Percentiles rank a stretch among this genome's conserved stretches.
Conservation (phyloP, 1,284 basidiomycete species). For the Ustilago trichophora region DNA sequence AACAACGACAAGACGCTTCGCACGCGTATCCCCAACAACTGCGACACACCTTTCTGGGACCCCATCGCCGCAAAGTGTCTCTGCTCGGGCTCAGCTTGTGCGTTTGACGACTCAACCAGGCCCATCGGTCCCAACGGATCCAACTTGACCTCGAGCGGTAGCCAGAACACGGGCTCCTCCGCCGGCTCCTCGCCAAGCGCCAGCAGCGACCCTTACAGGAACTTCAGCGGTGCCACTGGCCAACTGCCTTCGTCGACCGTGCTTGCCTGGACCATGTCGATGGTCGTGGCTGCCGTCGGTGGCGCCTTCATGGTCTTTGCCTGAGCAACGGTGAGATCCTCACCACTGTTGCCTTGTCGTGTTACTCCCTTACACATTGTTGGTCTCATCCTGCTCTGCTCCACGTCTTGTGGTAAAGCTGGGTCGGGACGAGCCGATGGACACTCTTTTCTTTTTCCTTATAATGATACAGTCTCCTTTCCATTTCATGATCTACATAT, state of each 20-base stretch:
- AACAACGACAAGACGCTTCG: conserved; percentile 56
- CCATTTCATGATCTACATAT: too few species aligned
- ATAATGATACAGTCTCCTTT: too few species aligned
- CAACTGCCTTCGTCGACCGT: background rate
- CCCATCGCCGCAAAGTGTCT: conserved; percentile 58
- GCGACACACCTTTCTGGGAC: conserved; percentile 62
- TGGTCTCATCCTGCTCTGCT: too few species aligned
- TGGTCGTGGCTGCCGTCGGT: conserved; percentile 9
- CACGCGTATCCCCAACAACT: conserved; percentile 50
- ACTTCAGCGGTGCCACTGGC: conserved; percentile 23
- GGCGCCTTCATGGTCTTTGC: conserved; percentile 26
- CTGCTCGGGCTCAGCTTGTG: conserved; percentile 40
- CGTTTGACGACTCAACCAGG: conserved; percentile 54
- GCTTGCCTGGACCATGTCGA: conserved; percentile 21
- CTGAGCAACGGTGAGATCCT: background rate
- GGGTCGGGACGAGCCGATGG: too few species aligned
- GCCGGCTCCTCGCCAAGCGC: conserved; percentile 18
- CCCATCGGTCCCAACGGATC: conserved; percentile 56
- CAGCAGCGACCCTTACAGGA: conserved; percentile 33
- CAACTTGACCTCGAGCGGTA: conserved; percentile 38
- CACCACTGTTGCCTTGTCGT: background rate
- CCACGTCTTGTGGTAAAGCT: too few species aligned
- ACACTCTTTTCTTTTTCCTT: too few species aligned
- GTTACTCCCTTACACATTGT: background rate
- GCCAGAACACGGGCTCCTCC: conserved; percentile 19